A percentile compares a stretch with the other conserved stretches of the same genome.
Conservation (phyloP, 2,329 filamentous ascomycete genomes). For the Fusarium sp. region DNA sequence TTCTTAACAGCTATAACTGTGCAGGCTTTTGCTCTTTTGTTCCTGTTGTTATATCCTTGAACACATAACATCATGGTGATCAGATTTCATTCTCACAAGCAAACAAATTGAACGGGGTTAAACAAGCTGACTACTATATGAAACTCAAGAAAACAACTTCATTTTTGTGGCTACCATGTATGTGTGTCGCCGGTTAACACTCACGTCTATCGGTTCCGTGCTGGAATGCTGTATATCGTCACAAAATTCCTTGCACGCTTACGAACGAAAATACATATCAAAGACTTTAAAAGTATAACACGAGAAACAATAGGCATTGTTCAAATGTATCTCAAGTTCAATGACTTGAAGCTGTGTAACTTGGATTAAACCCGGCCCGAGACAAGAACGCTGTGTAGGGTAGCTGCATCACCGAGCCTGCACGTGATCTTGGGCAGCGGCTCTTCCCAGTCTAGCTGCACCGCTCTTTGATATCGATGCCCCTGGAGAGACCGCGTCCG, state of each 20-base stretch:
- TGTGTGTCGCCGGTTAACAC: too few species aligned
- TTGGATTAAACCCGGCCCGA: not conserved
- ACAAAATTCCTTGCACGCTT: too few species aligned
- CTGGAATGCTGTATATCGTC: too few species aligned
- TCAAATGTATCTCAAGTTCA: not conserved
- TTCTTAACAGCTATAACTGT: not conserved
- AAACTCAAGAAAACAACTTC: too few species aligned
- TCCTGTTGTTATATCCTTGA: not conserved
- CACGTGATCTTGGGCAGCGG: conserved; percentile 31
- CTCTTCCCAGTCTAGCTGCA: conserved; percentile 29
- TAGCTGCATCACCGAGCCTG: not conserved
- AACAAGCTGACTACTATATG: not conserved
- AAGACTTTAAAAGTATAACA: too few species aligned
- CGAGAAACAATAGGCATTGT: too few species aligned
- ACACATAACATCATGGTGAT: not conserved
- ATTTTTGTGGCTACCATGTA: too few species aligned
- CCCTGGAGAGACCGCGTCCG: conserved; percentile 36
- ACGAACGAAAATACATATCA: too few species aligned
- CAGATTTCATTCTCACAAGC: not conserved
- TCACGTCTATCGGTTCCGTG: too few species aligned
- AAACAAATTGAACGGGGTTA: not conserved
- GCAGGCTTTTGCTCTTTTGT: not conserved
- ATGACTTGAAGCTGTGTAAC: not conserved
- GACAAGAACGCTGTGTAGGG: conserved; percentile 1
- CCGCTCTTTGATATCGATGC: conserved; percentile 41